Conservation (phyloP, 768 basidiomycete species). For the Mycena alexandri region DNA sequence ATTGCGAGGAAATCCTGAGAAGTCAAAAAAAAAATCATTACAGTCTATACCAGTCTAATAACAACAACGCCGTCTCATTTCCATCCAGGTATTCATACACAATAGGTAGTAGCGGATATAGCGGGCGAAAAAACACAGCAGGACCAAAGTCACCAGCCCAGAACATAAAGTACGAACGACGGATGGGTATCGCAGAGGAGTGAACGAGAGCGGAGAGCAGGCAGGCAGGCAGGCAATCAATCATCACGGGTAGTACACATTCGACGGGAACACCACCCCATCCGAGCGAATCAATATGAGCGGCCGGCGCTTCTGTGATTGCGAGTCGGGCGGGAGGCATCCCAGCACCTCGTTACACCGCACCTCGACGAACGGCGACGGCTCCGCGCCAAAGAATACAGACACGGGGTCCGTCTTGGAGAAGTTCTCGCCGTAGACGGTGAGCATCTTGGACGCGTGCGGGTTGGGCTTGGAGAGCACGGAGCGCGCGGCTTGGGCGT, state of each 20-base stretch:
- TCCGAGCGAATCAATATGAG: constrained; percentile 87
- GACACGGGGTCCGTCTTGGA: constrained; percentile 83
- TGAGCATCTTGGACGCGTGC: constrained; percentile 83
- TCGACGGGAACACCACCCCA: constrained; percentile 90
- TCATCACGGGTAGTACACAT: constrained; percentile 80
- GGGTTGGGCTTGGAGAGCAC: constrained; percentile 83
- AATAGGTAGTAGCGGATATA: constrained; percentile 19
- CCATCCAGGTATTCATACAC: constrained; percentile 30
- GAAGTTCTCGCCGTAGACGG: constrained; percentile 92
- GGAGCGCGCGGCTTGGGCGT: constrained; percentile 73
- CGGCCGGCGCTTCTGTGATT: constrained; percentile 76
- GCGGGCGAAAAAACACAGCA: constrained; percentile 19
- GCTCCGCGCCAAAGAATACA: constrained; percentile 90
- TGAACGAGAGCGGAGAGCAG: constrained; percentile 23
- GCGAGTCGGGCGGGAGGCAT: constrained; percentile 82
- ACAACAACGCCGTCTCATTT: constrained; percentile 2
- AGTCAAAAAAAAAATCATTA: background rate
- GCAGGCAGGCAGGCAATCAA: constrained; percentile 23
- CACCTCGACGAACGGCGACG: constrained; percentile 89
- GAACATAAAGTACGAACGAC: constrained; percentile 17
- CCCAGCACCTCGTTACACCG: constrained; percentile 89
- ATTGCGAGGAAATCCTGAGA: background rate
- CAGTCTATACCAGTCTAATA: constrained; percentile 9
- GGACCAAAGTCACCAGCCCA: constrained; percentile 19
- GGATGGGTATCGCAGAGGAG: constrained; percentile 5